Conservation (phyloP, 2,329 filamentous ascomycete species). For the Penicillium hesseltinei region DNA sequence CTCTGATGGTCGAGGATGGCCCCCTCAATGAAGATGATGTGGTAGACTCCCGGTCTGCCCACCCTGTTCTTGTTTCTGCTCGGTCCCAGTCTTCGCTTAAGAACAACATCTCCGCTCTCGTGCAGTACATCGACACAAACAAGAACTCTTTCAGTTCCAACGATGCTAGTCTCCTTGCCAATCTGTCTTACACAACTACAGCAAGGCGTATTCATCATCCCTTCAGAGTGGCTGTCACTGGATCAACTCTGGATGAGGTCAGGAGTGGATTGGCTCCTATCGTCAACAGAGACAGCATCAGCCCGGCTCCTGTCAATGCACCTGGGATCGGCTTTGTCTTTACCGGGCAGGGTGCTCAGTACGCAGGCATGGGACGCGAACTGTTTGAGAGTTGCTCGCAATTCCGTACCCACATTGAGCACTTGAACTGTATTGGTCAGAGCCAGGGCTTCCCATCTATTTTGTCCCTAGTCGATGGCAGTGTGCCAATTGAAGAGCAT, state of each 20-base stretch:
- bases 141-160: constrained; percentile 33
- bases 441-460: constrained; percentile 32
- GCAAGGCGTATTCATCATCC: constrained; percentile 52
- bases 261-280: constrained; percentile 17
- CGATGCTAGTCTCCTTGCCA: constrained; percentile 49
- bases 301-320: constrained; percentile 20
- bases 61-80: constrained; percentile 60
- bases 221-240: constrained; percentile 28
- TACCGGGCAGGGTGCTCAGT: constrained; percentile 42
- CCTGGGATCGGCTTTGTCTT: constrained; percentile 31
- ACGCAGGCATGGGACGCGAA: constrained; percentile 33
- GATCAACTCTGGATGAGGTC: constrained; percentile 23
- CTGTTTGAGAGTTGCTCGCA: constrained; percentile 22
- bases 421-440: constrained; percentile 32
- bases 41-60: constrained; percentile 54
- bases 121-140: constrained; percentile 55
- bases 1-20: constrained; percentile 63
- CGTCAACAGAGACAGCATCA: constrained; percentile 18
- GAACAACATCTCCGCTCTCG: constrained; percentile 57
- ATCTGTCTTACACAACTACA: constrained; percentile 66
- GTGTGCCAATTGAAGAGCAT: constrained; percentile 19
- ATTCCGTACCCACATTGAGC: constrained; percentile 34
- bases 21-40: constrained; percentile 24
- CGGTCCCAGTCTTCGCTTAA: constrained; percentile 51
- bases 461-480: constrained; percentile 27